Conservation (phyloP, 352 stramenopile genomes). For the Globisporangium ultimum region DNA sequence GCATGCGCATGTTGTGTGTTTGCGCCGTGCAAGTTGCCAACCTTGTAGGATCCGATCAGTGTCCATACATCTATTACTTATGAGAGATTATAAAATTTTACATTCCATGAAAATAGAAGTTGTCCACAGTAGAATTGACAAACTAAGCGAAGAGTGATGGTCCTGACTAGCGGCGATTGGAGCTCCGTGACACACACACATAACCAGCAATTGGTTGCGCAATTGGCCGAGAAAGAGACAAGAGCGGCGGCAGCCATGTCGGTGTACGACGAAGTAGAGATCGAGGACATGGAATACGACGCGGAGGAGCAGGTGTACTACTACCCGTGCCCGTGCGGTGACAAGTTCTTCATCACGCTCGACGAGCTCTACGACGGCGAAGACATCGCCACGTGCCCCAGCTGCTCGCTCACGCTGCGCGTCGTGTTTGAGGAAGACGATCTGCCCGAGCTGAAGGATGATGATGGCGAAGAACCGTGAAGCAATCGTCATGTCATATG, state of each 20-base stretch:
- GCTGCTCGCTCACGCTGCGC: conserved; percentile 94
- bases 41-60: no score
- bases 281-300: conserved; percentile 98
- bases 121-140: no score
- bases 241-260: conserved; percentile 40
- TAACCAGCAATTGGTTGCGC: background rate
- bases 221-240: background rate
- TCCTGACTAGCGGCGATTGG: background rate
- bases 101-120: no score
- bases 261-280: conserved; percentile 98
- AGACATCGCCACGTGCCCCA: conserved; percentile 96
- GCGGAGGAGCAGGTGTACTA: conserved; percentile 92
- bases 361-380: conserved; percentile 93
- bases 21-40: no score
- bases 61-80: no score
- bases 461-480: conserved; percentile 28
- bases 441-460: conserved; percentile 68
- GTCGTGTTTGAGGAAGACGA: conserved; percentile 95
- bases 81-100: no score
- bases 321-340: conserved; percentile 97
- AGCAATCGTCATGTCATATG: background rate
- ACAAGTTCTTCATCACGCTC: conserved; percentile 89
- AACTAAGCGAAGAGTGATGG: background rate
- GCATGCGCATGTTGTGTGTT: no score
- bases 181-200: background rate